Conservation (phyloP, 139 green algal genomes). For the Desmodesmus armatus region DNA sequence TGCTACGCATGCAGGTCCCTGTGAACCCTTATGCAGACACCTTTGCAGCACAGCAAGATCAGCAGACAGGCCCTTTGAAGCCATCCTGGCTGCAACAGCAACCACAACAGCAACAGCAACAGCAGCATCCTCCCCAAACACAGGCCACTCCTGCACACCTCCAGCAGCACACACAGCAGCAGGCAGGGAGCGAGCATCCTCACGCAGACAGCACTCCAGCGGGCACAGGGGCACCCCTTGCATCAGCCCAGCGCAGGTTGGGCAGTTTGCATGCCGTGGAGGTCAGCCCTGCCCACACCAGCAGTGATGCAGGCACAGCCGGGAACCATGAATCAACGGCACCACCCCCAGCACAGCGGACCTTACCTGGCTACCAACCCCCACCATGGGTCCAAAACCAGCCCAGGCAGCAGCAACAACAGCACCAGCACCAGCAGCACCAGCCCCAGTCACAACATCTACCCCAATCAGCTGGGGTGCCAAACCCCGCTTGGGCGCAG, state of each 20-base stretch:
- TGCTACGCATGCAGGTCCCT: not conserved
- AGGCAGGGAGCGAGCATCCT: not conserved
- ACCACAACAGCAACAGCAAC: not conserved
- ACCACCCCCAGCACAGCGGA: not conserved
- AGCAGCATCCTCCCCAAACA: not conserved
- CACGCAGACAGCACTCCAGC: not conserved
- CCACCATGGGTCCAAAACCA: not conserved
- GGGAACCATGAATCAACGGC: not conserved
- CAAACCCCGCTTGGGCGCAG: not conserved
- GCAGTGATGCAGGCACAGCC: not conserved
- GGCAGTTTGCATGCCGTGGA: too few species aligned
- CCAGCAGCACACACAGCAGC: not conserved
- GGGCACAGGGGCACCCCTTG: not conserved
- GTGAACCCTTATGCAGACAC: too few species aligned
- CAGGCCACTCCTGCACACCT: not conserved
- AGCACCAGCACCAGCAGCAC: not conserved
- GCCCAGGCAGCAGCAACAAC: constrained; percentile 5
- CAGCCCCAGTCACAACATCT: not conserved
- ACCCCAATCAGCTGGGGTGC: not conserved
- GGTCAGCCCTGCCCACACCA: too few species aligned
- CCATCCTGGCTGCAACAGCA: not conserved
- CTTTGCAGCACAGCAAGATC: not conserved
- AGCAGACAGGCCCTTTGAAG: not conserved
- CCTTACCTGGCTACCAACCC: not conserved
- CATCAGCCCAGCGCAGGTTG: too few species aligned